Conservation (phyloP, 345 rosid genomes). For the Dimocarpus longan region DNA sequence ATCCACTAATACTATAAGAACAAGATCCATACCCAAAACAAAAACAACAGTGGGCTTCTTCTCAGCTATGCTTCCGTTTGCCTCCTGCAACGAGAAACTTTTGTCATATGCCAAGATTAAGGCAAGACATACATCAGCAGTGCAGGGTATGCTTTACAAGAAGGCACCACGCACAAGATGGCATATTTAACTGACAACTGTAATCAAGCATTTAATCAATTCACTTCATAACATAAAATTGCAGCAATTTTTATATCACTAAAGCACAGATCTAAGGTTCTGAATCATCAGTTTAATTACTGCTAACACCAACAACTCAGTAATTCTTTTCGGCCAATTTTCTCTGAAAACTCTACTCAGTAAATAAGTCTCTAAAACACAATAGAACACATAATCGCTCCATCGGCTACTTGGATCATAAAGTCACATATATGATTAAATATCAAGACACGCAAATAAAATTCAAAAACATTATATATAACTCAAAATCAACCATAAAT, state of each 20-base stretch:
- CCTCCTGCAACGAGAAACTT: constrained; percentile 44
- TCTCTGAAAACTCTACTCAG: neutral
- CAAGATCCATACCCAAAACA: constrained; percentile 67
- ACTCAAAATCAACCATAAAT: too few relatives aligned
- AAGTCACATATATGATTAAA: neutral
- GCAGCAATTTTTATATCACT: neutral
- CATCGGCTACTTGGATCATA: neutral
- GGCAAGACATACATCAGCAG: constrained; percentile 5
- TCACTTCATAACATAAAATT: neutral
- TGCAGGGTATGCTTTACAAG: neutral
- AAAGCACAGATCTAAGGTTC: constrained; percentile 4
- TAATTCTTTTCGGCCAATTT: neutral
- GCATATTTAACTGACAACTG: neutral
- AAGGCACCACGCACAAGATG: neutral
- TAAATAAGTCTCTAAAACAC: neutral
- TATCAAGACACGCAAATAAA: neutral
- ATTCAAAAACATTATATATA: too few relatives aligned
- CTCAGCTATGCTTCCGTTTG: constrained; percentile 39
- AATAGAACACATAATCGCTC: neutral
- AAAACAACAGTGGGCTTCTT: constrained; percentile 80
- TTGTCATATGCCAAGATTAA: constrained; percentile 10
- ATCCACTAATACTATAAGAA: neutral
- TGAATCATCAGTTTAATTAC: neutral
- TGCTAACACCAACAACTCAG: neutral
- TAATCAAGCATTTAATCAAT: neutral